These are phyloP conservation scores for Scutellaria barbata DNA, from an alignment of 257 asterid genomes.

Conservation along the genomic window DNA sequence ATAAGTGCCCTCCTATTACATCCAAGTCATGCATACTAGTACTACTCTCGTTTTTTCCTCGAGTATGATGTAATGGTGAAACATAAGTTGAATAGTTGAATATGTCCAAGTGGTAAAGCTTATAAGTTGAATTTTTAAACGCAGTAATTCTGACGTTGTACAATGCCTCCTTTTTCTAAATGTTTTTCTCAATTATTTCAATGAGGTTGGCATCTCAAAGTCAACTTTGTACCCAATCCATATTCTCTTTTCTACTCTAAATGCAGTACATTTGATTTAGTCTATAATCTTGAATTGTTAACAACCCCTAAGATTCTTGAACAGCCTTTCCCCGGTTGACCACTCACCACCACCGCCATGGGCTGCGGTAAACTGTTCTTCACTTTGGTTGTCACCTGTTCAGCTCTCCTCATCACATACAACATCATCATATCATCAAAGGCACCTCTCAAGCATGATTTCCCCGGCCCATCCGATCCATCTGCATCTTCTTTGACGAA, in stretches of 20 bases:
- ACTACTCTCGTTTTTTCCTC: too few species aligned
- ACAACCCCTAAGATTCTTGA: neutral
- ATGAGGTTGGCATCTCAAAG: neutral
- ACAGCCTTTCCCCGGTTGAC: slow-evolving; percentile 1
- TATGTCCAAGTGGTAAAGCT: too few species aligned
- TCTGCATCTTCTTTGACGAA: slow-evolving; percentile 6
- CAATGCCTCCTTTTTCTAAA: neutral
- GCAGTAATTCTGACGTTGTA: neutral
- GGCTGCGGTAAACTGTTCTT: slow-evolving; percentile 76
- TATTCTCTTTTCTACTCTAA: slow-evolving; percentile 14
- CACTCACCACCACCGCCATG: slow-evolving; percentile 32
- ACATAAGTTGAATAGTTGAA: too few species aligned
- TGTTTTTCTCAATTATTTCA: neutral
- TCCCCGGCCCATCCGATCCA: slow-evolving; percentile 54
- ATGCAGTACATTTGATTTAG: neutral
- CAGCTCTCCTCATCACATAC: slow-evolving; percentile 71
- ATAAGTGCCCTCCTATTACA: neutral
- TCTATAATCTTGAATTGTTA: neutral
- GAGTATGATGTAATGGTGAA: too few species aligned
- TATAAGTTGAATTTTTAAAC: too few species aligned
- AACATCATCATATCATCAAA: slow-evolving; percentile 67
- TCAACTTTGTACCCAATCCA: slow-evolving; percentile 27
- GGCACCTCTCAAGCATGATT: slow-evolving; percentile 69
- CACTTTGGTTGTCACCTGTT: slow-evolving; percentile 50
- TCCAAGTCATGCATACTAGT: too few species aligned